Base-by-base conservation (phyloP, 2,329 filamentous ascomycete species). In the Exophiala aquamarina region DNA sequence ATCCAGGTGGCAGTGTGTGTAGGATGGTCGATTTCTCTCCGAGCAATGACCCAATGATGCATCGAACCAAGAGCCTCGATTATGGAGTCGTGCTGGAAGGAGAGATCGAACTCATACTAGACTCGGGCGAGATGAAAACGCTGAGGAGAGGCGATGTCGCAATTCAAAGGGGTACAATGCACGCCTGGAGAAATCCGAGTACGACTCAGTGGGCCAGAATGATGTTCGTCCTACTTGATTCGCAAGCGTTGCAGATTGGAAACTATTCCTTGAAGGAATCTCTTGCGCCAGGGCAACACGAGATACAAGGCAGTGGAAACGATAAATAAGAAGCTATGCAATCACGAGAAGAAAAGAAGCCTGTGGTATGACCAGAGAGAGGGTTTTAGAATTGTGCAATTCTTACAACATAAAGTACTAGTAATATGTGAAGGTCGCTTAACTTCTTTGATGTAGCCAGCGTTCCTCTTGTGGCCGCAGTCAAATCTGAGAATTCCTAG, bases 81-180 rank as follows among this genome's bases (percentile, higher is more conserved):
- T 79, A 74, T 49, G 77, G 75, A 1, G 66, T 79, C 39, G 68
- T 79, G 2, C 53, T 80, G 6, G 75, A 79, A 50, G 77, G 77
- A 2, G 66, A 70, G 55, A 55, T 80, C 18, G 73, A 76, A 49
- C 66, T 78, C 59, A 44, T 70, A 3, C 61, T 80, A 3, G 77
- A 78, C 45, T 70, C 70, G 11, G 76, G 76, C 1, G 74, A 73
- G 46, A 66, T 60, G 39, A 65, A 66, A 31, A 44, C 65, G 18
- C 62, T 81, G 68, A 61, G 63, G 33, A 63, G 68, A 4, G 77
- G 77, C 2, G 77, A 81, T 55, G 19, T 40, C 19, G 10, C 11
- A 10, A 23, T 40, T 40, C 37, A 40, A 19, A 11, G 37, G 11
- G 37, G 37, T 6, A 40, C 37, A 6, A 40, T 19, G 11, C 37